phyloP scores from a whole-genome alignment of 1,284 basidiomycete genomes.

The Sanghuangporus sanghuang region DNA sequence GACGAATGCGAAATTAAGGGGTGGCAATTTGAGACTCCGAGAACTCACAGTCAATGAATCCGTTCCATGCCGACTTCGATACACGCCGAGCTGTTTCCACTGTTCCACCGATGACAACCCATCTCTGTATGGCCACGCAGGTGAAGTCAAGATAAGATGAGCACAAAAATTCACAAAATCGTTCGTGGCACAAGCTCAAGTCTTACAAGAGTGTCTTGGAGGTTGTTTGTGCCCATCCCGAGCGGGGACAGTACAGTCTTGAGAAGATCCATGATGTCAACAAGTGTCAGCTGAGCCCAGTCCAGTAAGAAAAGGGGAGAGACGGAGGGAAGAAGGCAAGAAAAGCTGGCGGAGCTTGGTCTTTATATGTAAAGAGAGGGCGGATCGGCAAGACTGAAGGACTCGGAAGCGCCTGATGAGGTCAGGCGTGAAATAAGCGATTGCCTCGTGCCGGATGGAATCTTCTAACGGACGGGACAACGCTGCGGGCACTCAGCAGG shows the following conservation, averaged over 20 bases:
- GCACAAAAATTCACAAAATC: background rate
- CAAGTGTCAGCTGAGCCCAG: background rate
- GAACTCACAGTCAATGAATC: conserved; percentile 74
- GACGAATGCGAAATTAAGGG: background rate
- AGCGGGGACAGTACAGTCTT: conserved; percentile 58
- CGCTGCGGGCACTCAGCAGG: conserved; percentile 2
- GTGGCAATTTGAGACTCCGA: background rate
- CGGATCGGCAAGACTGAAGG: background rate
- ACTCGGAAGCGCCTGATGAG: background rate
- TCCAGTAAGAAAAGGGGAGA: conserved; percentile 19
- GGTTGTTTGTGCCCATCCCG: conserved; percentile 47
- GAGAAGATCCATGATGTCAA: conserved; percentile 51
- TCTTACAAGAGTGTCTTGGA: conserved; percentile 60
- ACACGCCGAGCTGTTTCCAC: conserved; percentile 70
- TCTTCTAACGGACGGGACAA: background rate
- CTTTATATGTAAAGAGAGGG: conserved; percentile 15
- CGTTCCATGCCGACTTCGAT: conserved; percentile 79
- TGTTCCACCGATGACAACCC: conserved; percentile 74
- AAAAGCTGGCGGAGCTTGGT: background rate
- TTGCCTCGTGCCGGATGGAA: conserved; percentile 11
- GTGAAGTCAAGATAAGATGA: background rate
- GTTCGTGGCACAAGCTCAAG: background rate
- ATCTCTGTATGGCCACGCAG: conserved; percentile 43
- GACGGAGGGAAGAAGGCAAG: conserved; percentile 14
- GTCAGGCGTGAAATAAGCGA: conserved; percentile 7